Conservation (phyloP, 129 eudicot genomes). For the Tanacetum coccineum region DNA sequence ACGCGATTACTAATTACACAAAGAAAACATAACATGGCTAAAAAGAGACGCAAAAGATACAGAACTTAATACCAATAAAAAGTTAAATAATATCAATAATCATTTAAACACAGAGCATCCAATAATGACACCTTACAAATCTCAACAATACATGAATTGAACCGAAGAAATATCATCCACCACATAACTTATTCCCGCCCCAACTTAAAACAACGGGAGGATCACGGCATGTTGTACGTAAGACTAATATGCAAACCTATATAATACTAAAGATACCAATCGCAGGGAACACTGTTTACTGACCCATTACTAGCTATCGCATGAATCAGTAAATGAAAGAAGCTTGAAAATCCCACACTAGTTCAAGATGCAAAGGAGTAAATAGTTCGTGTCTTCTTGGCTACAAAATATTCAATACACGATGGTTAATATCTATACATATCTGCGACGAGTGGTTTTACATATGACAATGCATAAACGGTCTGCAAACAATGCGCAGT, state of each 20-base stretch:
- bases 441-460: neutral
- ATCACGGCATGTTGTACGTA: neutral
- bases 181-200: constrained; percentile 18
- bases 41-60: neutral
- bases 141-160: constrained; percentile 8
- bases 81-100: constrained; percentile 4
- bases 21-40: too few species aligned
- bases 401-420: constrained; percentile 24
- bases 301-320: constrained; percentile 14
- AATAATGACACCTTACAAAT: neutral
- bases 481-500: neutral
- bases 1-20: neutral
- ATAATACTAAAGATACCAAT: constrained; percentile 13
- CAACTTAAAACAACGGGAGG: constrained; percentile 14
- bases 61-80: neutral
- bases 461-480: constrained; percentile 3
- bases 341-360: constrained; percentile 15
- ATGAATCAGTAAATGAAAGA: constrained; percentile 24
- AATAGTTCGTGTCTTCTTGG: constrained; percentile 8
- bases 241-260: constrained; percentile 19
- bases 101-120: neutral
- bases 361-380: too few species aligned
- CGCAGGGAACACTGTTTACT: constrained; percentile 14
- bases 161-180: constrained; percentile 7
- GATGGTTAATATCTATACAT: neutral